These are phyloP conservation scores for Rhizopus sp. DNA, from an alignment of 371 early-diverging fungal species.

Conservation along the genomic window DNA sequence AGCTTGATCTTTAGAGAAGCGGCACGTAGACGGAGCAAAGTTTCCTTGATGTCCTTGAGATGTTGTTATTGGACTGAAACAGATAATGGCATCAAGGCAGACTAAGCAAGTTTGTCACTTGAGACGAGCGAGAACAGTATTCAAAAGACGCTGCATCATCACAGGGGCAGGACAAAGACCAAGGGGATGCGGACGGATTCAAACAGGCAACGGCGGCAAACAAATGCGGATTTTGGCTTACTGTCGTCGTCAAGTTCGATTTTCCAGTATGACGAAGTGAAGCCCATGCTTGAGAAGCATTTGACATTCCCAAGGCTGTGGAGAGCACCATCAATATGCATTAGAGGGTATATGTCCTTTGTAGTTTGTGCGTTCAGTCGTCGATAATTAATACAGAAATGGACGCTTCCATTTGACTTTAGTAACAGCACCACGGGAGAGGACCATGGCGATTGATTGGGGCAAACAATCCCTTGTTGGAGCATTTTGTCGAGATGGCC, in stretches of 20 bases:
- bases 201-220: conserved; percentile 8
- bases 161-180: conserved; percentile 36
- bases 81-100: conserved; percentile 7
- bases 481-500: conserved; percentile 24
- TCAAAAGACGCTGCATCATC: conserved; percentile 36
- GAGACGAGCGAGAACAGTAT: conserved; percentile 31
- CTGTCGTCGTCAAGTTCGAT: conserved; percentile 5
- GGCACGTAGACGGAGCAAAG: conserved; percentile 27
- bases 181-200: conserved; percentile 37
- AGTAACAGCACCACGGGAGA: conserved; percentile 32
- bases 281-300: conserved; percentile 23
- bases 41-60: not conserved
- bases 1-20: conserved; percentile 31
- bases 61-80: conserved; percentile 5
- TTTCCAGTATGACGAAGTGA: conserved; percentile 15
- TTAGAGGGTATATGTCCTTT: conserved; percentile 35
- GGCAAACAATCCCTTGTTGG: conserved; percentile 22
- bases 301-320: conserved; percentile 25
- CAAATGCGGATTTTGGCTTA: conserved; percentile 30
- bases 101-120: conserved; percentile 8
- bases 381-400: conserved; percentile 34
- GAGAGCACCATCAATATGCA: conserved; percentile 31
- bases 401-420: conserved; percentile 34
- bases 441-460: conserved; percentile 27
- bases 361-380: conserved; percentile 37